Evolutionary conservation across 176 grass and related monocot genomes (phyloP).

Genomic region (Zea luxurians): DNA sequence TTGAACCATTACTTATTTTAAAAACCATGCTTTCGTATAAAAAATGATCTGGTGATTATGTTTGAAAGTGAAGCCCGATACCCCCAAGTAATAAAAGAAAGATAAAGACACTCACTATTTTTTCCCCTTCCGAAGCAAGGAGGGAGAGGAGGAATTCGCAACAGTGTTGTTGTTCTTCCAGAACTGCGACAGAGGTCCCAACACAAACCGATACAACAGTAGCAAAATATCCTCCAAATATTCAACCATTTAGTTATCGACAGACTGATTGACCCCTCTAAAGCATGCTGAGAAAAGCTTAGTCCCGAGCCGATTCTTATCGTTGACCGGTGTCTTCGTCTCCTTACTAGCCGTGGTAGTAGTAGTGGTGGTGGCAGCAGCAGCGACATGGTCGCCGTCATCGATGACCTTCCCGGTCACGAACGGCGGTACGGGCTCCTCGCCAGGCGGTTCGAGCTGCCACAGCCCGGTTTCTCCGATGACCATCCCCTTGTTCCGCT

Average conservation of each 20-base stretch:
- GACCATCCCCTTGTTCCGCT: constrained; percentile 83
- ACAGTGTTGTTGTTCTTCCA: too few relatives aligned
- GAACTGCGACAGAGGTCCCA: too few relatives aligned
- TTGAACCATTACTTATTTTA: too few relatives aligned
- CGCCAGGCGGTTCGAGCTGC: constrained; percentile 42
- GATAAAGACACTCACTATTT: too few relatives aligned
- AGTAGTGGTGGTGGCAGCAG: not conserved
- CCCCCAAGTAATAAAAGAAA: too few relatives aligned
- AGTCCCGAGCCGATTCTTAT: not conserved
- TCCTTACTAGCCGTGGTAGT: not conserved
- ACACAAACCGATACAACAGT: not conserved
- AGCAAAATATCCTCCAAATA: not conserved
- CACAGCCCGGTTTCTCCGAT: constrained; percentile 58
- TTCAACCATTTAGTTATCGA: not conserved
- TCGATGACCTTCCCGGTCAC: constrained; percentile 27
- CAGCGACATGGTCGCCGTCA: not conserved
- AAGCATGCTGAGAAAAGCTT: constrained; percentile 34
- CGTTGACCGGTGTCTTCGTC: not conserved
- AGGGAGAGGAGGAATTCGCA: too few relatives aligned
- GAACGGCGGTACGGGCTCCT: constrained; percentile 61
- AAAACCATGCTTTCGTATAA: too few relatives aligned
- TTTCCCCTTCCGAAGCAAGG: too few relatives aligned
- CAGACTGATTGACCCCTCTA: constrained; percentile 14
- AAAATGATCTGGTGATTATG: too few relatives aligned
- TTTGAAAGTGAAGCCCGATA: too few relatives aligned